Percentiles rank a stretch among this genome's conserved stretches.
Conservation (phyloP, 495 filamentous ascomycete genomes). For the Hypoxylon lienhwacheense region DNA sequence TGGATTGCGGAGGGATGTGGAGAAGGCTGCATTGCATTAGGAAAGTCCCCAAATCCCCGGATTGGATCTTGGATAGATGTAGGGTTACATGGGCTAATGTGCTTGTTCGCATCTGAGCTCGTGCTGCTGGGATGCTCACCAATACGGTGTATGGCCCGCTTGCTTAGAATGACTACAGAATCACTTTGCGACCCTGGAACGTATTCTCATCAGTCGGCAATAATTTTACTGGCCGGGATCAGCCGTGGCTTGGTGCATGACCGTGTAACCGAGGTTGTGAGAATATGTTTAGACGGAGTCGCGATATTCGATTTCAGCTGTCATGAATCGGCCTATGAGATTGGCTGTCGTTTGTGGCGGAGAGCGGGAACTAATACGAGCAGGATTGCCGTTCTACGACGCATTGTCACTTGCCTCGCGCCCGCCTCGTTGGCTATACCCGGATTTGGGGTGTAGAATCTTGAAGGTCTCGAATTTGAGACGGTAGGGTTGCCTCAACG, state of each 20-base stretch:
- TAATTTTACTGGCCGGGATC: constrained; percentile 9
- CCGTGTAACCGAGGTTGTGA: neutral
- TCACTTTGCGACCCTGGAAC: neutral
- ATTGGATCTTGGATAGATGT: constrained; percentile 19
- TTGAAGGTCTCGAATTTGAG: neutral
- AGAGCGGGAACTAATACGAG: too few species aligned
- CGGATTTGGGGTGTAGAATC: constrained; percentile 1
- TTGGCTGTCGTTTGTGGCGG: neutral
- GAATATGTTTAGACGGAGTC: neutral
- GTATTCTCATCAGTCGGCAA: constrained; percentile 7
- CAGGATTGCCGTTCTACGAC: too few species aligned
- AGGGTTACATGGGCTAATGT: constrained; percentile 23
- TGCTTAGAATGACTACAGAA: constrained; percentile 2
- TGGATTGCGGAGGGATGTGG: constrained; percentile 19
- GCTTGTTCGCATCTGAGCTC: constrained; percentile 8
- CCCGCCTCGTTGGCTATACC: neutral
- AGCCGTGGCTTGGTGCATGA: constrained; percentile 1
- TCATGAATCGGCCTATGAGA: too few species aligned
- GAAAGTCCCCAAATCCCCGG: constrained; percentile 16
- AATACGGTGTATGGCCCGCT: neutral
- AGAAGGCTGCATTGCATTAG: constrained; percentile 22
- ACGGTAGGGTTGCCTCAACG: neutral
- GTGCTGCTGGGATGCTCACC: constrained; percentile 9
- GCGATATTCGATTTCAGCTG: neutral
- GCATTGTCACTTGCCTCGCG: neutral